A percentile compares a stretch with the other conserved stretches of the same genome.
Conservation (phyloP, 129 eudicot species). For the Flaveria ramosissima region DNA sequence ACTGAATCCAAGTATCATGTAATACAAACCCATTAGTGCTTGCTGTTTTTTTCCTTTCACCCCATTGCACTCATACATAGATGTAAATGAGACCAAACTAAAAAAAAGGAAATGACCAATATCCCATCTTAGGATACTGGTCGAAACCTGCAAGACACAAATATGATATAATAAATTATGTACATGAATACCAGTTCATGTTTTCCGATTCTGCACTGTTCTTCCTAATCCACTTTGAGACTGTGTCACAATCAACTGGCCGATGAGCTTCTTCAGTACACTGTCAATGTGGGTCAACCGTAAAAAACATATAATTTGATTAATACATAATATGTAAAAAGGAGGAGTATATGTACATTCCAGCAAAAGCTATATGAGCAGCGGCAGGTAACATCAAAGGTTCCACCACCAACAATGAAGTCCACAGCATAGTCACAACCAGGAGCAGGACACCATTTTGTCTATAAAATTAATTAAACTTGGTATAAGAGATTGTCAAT, state of each 20-base stretch:
- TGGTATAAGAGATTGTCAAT: no score
- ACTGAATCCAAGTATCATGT: background rate
- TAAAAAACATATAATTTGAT: constrained; percentile 5
- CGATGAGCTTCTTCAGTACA: constrained; percentile 85
- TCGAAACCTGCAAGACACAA: background rate
- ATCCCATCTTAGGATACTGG: background rate
- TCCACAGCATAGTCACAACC: constrained; percentile 88
- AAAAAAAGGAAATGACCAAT: background rate
- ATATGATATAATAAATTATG: constrained; percentile 4
- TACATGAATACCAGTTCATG: constrained; percentile 61
- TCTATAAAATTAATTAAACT: constrained; percentile 33
- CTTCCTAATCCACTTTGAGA: constrained; percentile 67
- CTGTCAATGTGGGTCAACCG: constrained; percentile 40
- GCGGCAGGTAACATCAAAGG: constrained; percentile 71
- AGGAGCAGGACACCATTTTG: constrained; percentile 95
- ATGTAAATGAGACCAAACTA: background rate
- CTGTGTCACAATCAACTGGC: constrained; percentile 77
- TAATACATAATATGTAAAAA: background rate
- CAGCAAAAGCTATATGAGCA: constrained; percentile 80
- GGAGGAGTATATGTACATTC: constrained; percentile 2
- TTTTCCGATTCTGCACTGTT: constrained; percentile 71
- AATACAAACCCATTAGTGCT: background rate
- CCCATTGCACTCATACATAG: background rate
- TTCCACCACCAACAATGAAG: constrained; percentile 77
- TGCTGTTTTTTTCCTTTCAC: background rate